Evolutionary conservation across 2,329 filamentous ascomycete genomes (phyloP).

Genomic region (Penicillium sp.): DNA sequence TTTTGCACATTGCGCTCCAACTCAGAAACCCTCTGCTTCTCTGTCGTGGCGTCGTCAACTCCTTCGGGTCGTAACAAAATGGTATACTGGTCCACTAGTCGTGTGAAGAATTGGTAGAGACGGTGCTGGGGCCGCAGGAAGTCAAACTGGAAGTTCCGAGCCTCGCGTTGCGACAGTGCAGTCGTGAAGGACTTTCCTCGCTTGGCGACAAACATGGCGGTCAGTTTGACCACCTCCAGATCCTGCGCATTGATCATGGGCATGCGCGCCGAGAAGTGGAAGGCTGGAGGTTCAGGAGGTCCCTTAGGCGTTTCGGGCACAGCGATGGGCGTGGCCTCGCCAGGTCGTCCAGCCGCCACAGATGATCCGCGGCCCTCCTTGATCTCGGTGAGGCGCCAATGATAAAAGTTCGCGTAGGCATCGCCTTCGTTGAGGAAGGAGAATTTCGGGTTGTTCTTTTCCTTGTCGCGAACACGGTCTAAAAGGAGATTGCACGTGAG

Average conservation of each 20-base stretch:
- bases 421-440: constrained; percentile 81
- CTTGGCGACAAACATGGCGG: constrained; percentile 89
- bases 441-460: constrained; percentile 84
- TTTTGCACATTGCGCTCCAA: constrained; percentile 76
- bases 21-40: constrained; percentile 73
- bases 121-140: constrained; percentile 95
- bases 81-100: constrained; percentile 93
- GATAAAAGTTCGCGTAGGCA: constrained; percentile 84
- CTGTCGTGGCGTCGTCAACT: constrained; percentile 70
- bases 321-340: constrained; percentile 60
- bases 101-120: constrained; percentile 92
- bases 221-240: constrained; percentile 72
- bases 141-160: constrained; percentile 91
- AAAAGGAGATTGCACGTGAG: neutral
- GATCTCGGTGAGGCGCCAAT: constrained; percentile 88
- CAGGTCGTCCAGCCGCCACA: constrained; percentile 74
- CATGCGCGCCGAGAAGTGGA: constrained; percentile 94
- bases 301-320: constrained; percentile 73
- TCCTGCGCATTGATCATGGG: constrained; percentile 96
- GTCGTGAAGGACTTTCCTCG: constrained; percentile 93
- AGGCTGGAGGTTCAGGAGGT: constrained; percentile 82
- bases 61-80: constrained; percentile 71
- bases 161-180: constrained; percentile 82
- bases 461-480: constrained; percentile 83
- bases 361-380: constrained; percentile 79